These are phyloP conservation scores for Ogataea pignaliae DNA, from an alignment of 805 yeast genomes.

Conservation along the genomic window DNA sequence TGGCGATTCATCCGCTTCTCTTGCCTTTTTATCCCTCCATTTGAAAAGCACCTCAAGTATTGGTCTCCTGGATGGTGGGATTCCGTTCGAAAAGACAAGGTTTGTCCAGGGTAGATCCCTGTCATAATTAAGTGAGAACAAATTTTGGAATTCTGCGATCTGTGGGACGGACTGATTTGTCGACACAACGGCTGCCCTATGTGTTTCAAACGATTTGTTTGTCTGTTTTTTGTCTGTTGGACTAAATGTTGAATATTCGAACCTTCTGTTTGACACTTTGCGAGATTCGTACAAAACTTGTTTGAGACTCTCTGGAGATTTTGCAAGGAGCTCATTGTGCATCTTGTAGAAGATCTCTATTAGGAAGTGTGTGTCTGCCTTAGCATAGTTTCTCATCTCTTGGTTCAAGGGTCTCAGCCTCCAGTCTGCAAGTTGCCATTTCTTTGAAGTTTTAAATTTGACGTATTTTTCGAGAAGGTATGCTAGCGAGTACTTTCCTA, in stretches of 20 bases:
- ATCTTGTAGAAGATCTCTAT: conserved; percentile 74
- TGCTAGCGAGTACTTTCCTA: conserved; percentile 81
- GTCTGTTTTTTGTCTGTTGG: conserved; percentile 25
- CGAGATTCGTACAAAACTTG: conserved; percentile 71
- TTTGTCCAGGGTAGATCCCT: conserved; percentile 62
- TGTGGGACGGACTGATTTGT: conserved; percentile 29
- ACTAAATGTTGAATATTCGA: conserved; percentile 72
- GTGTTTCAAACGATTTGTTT: conserved; percentile 9
- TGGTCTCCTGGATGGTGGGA: conserved; percentile 49
- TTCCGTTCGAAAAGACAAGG: conserved; percentile 59
- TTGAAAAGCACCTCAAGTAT: conserved; percentile 58
- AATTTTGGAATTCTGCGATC: conserved; percentile 17
- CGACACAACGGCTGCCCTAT: conserved; percentile 23
- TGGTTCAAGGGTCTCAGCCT: conserved; percentile 76
- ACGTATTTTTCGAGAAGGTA: conserved; percentile 77
- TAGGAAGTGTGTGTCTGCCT: conserved; percentile 92
- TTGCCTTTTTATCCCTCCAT: conserved; percentile 83
- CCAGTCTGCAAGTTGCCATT: conserved; percentile 97
- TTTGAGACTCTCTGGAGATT: conserved; percentile 39
- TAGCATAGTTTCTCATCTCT: conserved; percentile 80
- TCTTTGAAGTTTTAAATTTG: conserved; percentile 81
- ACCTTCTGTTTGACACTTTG: conserved; percentile 72
- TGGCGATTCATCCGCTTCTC: conserved; percentile 77
- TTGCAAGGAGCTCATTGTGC: conserved; percentile 51
- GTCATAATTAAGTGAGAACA: conserved; percentile 46